Conservation (phyloP, 306 rosid species). For the Alnus rubra region DNA sequence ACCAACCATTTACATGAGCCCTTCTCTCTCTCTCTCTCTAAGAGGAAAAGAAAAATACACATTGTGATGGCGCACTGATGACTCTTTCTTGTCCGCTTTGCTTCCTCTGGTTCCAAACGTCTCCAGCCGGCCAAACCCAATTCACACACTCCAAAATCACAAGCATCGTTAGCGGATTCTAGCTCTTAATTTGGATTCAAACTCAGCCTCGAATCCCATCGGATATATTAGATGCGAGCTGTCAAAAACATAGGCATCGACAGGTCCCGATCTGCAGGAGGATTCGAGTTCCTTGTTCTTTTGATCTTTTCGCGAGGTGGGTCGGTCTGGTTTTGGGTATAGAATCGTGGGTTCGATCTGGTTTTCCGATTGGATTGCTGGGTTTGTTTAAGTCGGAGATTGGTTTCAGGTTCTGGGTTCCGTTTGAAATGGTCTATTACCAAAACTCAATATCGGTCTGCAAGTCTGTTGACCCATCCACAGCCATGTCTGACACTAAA, state of each 20-base stretch:
- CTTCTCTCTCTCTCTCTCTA: neutral
- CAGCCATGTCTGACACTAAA: constrained; percentile 65
- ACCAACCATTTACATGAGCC: constrained; percentile 2
- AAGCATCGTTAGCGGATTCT: neutral
- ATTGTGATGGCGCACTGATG: constrained; percentile 33
- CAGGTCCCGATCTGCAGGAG: constrained; percentile 35
- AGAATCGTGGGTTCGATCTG: constrained; percentile 43
- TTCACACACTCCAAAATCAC: neutral
- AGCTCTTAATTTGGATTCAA: neutral
- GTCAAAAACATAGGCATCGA: constrained; percentile 42
- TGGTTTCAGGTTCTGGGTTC: constrained; percentile 29
- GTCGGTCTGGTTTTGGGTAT: constrained; percentile 45
- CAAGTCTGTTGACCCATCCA: constrained; percentile 76
- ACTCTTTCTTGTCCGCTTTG: constrained; percentile 44
- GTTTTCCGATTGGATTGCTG: constrained; percentile 26
- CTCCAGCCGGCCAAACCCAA: constrained; percentile 40
- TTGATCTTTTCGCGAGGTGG: constrained; percentile 28
- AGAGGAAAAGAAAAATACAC: neutral
- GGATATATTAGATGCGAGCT: constrained; percentile 7
- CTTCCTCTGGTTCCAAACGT: constrained; percentile 36
- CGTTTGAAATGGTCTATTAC: constrained; percentile 88
- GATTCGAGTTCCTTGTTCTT: constrained; percentile 22
- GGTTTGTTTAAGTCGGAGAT: constrained; percentile 35
- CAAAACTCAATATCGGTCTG: constrained; percentile 91
- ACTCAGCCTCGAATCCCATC: constrained; percentile 2